Evolutionary conservation across 768 basidiomycete species (phyloP).

Genomic region (Hysterangium stoloniferum): DNA sequence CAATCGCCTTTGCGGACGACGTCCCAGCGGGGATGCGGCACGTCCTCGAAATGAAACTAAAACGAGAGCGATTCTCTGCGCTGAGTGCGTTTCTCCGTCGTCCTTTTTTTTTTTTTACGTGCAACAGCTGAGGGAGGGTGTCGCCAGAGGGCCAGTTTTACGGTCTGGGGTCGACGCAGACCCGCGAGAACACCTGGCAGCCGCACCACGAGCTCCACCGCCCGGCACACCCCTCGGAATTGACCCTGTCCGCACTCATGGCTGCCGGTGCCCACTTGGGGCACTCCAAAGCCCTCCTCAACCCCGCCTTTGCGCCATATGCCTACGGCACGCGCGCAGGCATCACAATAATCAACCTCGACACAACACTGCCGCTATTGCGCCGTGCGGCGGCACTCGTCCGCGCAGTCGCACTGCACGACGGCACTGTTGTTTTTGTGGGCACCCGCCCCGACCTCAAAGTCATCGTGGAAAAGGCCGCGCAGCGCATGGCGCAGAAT

Average conservation of each 20-base stretch:
- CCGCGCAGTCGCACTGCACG: slow-evolving; percentile 69
- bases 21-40: slow-evolving; percentile 8
- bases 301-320: slow-evolving; percentile 85
- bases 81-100: slow-evolving; percentile 37
- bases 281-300: slow-evolving; percentile 75
- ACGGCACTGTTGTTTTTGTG: slow-evolving; percentile 84
- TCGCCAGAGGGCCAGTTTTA: slow-evolving; percentile 51
- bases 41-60: slow-evolving; percentile 24
- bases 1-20: neutral
- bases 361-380: slow-evolving; percentile 86
- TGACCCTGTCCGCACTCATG: slow-evolving; percentile 82
- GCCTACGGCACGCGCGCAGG: slow-evolving; percentile 88
- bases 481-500: slow-evolving; percentile 68
- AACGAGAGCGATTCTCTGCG: slow-evolving; percentile 45
- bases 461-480: slow-evolving; percentile 67
- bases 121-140: slow-evolving; percentile 10
- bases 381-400: slow-evolving; percentile 86
- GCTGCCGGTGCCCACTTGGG: slow-evolving; percentile 94
- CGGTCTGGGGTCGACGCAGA: slow-evolving; percentile 73
- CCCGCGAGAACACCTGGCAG: slow-evolving; percentile 57
- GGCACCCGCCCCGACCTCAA: slow-evolving; percentile 80
- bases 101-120: slow-evolving; percentile 15
- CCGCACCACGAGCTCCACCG: slow-evolving; percentile 63
- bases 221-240: slow-evolving; percentile 48
- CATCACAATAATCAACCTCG: slow-evolving; percentile 89